phyloP scores from a whole-genome alignment of 352 stramenopile genomes.

The Globisporangium paddicum region DNA sequence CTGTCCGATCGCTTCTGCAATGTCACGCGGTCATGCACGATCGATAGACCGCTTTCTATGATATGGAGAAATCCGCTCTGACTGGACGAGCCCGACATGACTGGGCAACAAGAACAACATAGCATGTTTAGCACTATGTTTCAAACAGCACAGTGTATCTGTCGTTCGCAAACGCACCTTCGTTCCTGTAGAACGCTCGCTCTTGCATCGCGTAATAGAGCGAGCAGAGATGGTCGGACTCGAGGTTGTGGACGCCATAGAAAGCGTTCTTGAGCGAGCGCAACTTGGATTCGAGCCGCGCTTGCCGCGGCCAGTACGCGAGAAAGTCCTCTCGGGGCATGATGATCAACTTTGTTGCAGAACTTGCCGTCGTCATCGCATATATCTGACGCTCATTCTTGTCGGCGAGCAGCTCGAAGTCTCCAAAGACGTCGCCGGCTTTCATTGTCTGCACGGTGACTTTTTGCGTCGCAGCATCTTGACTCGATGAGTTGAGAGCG shows the following conservation, averaged over 20 bases:
- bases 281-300: conserved; percentile 28
- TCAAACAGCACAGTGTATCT: background rate
- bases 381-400: conserved; percentile 23
- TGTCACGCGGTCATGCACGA: conserved; percentile 38
- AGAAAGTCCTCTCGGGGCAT: conserved; percentile 34
- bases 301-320: conserved; percentile 23
- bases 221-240: conserved; percentile 34
- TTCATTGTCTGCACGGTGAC: conserved; percentile 25
- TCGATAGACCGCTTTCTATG: conserved; percentile 31
- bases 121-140: background rate
- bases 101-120: conserved; percentile 10
- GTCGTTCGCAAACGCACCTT: conserved; percentile 19
- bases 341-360: conserved; percentile 27
- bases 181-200: conserved; percentile 28
- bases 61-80: conserved; percentile 27
- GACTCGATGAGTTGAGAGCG: background rate
- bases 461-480: conserved; percentile 10
- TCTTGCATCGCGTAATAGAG: conserved; percentile 38
- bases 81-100: conserved; percentile 24
- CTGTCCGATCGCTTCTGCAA: conserved; percentile 22
- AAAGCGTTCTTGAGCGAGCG: conserved; percentile 27
- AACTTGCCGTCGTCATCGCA: conserved; percentile 16
- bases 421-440: conserved; percentile 35
- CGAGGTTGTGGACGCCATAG: conserved; percentile 24
- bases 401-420: conserved; percentile 35